These are phyloP conservation scores for Globisporangium spiculum DNA, from an alignment of 352 stramenopile species.

Conservation along the genomic window DNA sequence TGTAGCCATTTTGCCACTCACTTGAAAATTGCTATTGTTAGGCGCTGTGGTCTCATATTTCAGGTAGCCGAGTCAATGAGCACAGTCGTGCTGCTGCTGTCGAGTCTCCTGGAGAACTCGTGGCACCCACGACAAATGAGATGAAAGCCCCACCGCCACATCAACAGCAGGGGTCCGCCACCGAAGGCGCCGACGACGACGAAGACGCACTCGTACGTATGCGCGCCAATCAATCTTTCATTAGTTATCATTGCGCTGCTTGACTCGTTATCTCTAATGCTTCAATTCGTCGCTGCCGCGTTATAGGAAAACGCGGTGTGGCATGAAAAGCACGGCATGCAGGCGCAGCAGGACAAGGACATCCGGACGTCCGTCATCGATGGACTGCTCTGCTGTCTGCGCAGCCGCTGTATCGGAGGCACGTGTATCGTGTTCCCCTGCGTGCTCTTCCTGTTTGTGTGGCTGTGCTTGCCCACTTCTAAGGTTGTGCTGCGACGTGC, in stretches of 20 bases:
- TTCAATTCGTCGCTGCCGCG: neutral
- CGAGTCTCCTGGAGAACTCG: neutral
- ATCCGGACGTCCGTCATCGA: slow-evolving; percentile 39
- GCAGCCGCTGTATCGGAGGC: slow-evolving; percentile 52
- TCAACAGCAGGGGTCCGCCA: slow-evolving; percentile 12
- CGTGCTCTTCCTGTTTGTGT: slow-evolving; percentile 51
- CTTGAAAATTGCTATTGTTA: slow-evolving; percentile 5
- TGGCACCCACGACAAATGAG: neutral
- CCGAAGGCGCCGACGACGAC: slow-evolving; percentile 17
- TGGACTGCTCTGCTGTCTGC: slow-evolving; percentile 56
- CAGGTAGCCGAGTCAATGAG: neutral
- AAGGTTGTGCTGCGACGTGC: slow-evolving; percentile 23
- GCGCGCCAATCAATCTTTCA: neutral
- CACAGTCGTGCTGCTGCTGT: neutral
- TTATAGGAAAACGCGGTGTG: slow-evolving; percentile 56
- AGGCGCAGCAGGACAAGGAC: slow-evolving; percentile 22
- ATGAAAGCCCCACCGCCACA: slow-evolving; percentile 9
- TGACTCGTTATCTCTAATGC: too few species aligned
- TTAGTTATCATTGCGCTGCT: neutral
- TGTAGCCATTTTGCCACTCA: slow-evolving; percentile 4
- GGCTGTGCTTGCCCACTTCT: slow-evolving; percentile 31
- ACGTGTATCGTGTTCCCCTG: slow-evolving; percentile 57
- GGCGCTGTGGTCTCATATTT: neutral
- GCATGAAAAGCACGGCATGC: slow-evolving; percentile 42
- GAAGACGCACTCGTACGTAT: slow-evolving; percentile 23